phyloP scores from a whole-genome alignment of 176 grass and related monocot species.

The Avena eriantha region DNA sequence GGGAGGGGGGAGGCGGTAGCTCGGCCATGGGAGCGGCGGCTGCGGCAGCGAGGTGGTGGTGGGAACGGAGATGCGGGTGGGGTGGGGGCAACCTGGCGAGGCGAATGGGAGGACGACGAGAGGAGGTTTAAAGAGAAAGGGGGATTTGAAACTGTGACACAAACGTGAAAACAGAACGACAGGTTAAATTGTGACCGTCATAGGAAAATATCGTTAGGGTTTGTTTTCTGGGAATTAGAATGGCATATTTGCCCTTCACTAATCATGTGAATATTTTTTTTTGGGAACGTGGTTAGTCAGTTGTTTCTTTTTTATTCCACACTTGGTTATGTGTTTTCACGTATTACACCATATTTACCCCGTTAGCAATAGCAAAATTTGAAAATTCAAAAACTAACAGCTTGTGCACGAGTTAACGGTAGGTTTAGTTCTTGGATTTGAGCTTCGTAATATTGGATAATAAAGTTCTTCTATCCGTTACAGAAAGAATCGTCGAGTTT shows the following conservation, averaged over 20 bases:
- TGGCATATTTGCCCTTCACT: slow-evolving; percentile 20
- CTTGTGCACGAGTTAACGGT: background rate
- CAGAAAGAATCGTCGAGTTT: background rate
- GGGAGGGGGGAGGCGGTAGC: slow-evolving; percentile 24
- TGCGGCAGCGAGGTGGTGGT: background rate
- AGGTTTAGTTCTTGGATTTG: background rate
- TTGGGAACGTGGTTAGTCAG: background rate
- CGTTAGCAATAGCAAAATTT: background rate
- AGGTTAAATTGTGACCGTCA: background rate
- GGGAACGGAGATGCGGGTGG: slow-evolving; percentile 6
- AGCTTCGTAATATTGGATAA: no score
- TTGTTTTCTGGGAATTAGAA: slow-evolving; percentile 10
- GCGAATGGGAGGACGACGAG: slow-evolving; percentile 12
- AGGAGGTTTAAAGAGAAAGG: slow-evolving; percentile 38
- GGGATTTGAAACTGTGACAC: slow-evolving; percentile 43
- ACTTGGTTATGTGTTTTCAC: background rate
- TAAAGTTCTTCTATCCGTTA: background rate
- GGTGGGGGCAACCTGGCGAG: slow-evolving; percentile 1
- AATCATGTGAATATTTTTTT: background rate
- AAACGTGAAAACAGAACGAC: slow-evolving; percentile 17
- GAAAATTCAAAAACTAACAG: background rate
- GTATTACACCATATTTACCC: background rate
- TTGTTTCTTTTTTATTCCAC: background rate
- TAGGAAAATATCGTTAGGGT: slow-evolving; percentile 7
- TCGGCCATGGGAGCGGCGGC: slow-evolving; percentile 54